Percentiles rank a stretch among this genome's conserved stretches.
Evolutionary conservation across 345 rosid genomes (phyloP).

Genomic region (Schrenkiella parvula): DNA sequence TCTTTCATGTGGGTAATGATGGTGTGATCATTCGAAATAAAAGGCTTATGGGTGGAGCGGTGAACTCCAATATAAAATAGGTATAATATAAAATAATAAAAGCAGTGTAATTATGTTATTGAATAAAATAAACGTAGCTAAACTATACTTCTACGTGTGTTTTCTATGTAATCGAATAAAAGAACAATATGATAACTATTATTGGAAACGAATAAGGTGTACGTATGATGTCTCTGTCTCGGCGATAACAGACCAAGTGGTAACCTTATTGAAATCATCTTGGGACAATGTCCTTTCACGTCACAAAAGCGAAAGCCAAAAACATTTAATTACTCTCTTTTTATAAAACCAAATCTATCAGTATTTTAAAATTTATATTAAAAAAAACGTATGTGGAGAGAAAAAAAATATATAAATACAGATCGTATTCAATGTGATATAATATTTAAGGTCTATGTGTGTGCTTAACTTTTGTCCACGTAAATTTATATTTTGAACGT

Average conservation of each 20-base stretch:
- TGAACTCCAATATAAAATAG: not conserved
- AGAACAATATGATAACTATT: constrained; percentile 18
- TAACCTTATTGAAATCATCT: constrained; percentile 25
- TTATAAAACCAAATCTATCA: not conserved
- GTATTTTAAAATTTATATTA: not conserved
- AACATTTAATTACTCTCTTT: not conserved
- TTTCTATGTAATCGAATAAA: constrained; percentile 2
- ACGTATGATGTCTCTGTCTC: constrained; percentile 30
- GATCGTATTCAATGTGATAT: constrained; percentile 8
- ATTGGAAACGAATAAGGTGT: constrained; percentile 7
- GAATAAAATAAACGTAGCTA: not conserved
- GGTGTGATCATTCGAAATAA: constrained; percentile 26
- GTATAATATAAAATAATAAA: not conserved
- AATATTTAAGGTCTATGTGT: not conserved
- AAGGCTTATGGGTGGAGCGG: constrained; percentile 13
- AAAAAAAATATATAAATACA: not conserved
- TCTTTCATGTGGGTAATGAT: constrained; percentile 25
- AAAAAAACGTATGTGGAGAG: not conserved
- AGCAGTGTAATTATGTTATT: not conserved
- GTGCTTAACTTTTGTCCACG: constrained; percentile 18
- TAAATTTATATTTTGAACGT: not conserved
- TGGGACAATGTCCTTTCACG: constrained; percentile 25
- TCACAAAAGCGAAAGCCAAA: constrained; percentile 22
- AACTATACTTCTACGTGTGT: not conserved
- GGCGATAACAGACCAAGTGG: constrained; percentile 27